Conservation (phyloP, 1,139 yeast genomes). For the Yamadazyma aaseri region DNA sequence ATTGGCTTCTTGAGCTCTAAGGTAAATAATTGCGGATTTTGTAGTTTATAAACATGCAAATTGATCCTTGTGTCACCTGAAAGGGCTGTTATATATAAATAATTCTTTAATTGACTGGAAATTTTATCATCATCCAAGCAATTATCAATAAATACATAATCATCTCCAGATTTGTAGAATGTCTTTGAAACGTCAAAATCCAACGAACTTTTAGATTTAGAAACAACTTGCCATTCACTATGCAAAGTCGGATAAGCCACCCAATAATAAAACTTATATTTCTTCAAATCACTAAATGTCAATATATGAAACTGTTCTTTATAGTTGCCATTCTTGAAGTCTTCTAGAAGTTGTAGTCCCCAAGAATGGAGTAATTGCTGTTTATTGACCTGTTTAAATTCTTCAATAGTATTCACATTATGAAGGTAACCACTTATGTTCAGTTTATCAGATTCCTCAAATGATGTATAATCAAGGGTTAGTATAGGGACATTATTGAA, state of each 20-base stretch:
- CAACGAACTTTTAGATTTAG: conserved; percentile 4
- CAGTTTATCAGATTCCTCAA: conserved; percentile 23
- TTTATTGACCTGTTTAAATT: conserved; percentile 71
- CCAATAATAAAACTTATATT: conserved; percentile 88
- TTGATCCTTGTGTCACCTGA: conserved; percentile 35
- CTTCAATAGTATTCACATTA: conserved; percentile 82
- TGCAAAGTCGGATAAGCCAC: conserved; percentile 70
- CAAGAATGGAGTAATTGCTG: conserved; percentile 46
- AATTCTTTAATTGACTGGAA: conserved; percentile 66
- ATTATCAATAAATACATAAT: conserved; percentile 62
- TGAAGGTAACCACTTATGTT: conserved; percentile 38
- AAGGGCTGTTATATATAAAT: conserved; percentile 52
- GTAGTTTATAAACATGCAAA: conserved; percentile 33
- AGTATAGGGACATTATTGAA: conserved; percentile 44
- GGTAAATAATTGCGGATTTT: conserved; percentile 4
- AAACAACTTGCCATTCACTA: conserved; percentile 36
- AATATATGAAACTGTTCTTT: conserved; percentile 51
- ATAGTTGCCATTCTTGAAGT: conserved; percentile 12
- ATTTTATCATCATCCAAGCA: conserved; percentile 48
- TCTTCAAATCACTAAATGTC: conserved; percentile 84
- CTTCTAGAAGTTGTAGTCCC: conserved; percentile 32
- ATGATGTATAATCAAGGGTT: conserved; percentile 39
- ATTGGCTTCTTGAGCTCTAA: conserved; percentile 6
- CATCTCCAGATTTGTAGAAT: conserved; percentile 6
- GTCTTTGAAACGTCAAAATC: conserved; percentile 6